Conservation (phyloP, 164 flowering plant species). For the Vitis vinifera region ASM3070453v1 NC_081817.1:3816001-3816500, state of each 20-base stretch:
- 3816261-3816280: slow-evolving; percentile 26
- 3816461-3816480: no score
- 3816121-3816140: not conserved
- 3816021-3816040: not conserved
- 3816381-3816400: slow-evolving; percentile 50
- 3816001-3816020: slow-evolving; percentile 17
- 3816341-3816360: slow-evolving; percentile 52
- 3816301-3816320: slow-evolving; percentile 57
- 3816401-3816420: slow-evolving; percentile 49
- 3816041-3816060: slow-evolving; percentile 40
- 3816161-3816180: not conserved
- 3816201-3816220: slow-evolving; percentile 64
- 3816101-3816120: slow-evolving; percentile 21
- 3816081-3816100: slow-evolving; percentile 23
- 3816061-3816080: slow-evolving; percentile 60
- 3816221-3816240: slow-evolving; percentile 60
- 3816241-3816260: slow-evolving; percentile 18
- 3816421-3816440: not conserved
- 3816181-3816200: slow-evolving; percentile 42
- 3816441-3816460: no score
- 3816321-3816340: slow-evolving; percentile 50
- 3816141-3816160: not conserved
- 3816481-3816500: no score
- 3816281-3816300: slow-evolving; percentile 28
- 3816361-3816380: slow-evolving; percentile 56